These are phyloP conservation scores for Leonotis leonurus DNA, from an alignment of 257 asterid species.

Conservation along the genomic window DNA sequence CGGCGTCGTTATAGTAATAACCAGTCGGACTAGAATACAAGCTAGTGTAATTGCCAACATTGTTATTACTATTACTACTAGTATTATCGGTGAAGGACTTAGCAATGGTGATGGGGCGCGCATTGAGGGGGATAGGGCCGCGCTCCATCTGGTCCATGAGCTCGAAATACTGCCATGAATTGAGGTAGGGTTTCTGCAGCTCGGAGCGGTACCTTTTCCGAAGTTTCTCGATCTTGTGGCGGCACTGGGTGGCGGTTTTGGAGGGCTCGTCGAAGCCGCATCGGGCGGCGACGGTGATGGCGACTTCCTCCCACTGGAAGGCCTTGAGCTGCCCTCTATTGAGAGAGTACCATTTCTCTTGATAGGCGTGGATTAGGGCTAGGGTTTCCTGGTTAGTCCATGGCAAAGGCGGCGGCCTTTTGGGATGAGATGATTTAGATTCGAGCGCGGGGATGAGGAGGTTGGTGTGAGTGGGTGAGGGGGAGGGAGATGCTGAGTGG, in stretches of 20 bases:
- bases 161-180: slow-evolving; percentile 78
- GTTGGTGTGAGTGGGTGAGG: slow-evolving; percentile 13
- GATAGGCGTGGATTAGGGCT: slow-evolving; percentile 77
- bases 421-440: slow-evolving; percentile 32
- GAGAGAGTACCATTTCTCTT: slow-evolving; percentile 84
- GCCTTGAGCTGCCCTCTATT: slow-evolving; percentile 84
- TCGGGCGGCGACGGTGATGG: slow-evolving; percentile 68
- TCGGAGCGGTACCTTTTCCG: slow-evolving; percentile 83
- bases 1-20: slow-evolving; percentile 10
- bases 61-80: slow-evolving; percentile 3
- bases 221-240: slow-evolving; percentile 93
- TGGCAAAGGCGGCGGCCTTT: slow-evolving; percentile 59
- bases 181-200: slow-evolving; percentile 49
- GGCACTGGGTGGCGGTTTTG: slow-evolving; percentile 84
- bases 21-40: slow-evolving; percentile 14
- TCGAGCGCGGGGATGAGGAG: slow-evolving; percentile 5
- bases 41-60: slow-evolving; percentile 15
- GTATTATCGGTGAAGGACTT: slow-evolving; percentile 21
- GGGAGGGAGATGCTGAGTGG: slow-evolving; percentile 19
- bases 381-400: slow-evolving; percentile 86
- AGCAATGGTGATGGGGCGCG: slow-evolving; percentile 45
- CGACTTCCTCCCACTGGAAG: slow-evolving; percentile 77
- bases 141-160: slow-evolving; percentile 85
- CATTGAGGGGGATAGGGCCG: slow-evolving; percentile 64
- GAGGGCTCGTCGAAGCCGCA: slow-evolving; percentile 73